These are phyloP conservation scores for Trematosphaeria pertusa DNA, from an alignment of 2,329 filamentous ascomycete species.

Conservation along the genomic window DNA sequence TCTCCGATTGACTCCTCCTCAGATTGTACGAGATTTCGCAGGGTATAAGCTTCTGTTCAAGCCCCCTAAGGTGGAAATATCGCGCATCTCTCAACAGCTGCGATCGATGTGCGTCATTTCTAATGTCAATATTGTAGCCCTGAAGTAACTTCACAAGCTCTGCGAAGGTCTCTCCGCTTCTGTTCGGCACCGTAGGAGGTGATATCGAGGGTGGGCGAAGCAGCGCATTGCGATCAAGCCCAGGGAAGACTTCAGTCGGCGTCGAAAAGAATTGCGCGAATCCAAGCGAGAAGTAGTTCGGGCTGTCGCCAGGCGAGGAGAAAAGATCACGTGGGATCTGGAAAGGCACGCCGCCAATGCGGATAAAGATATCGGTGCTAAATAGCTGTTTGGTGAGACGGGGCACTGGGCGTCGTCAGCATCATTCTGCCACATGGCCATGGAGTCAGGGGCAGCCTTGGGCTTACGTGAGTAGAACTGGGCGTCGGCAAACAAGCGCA, in stretches of 20 bases:
- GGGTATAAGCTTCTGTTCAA: constrained; percentile 86
- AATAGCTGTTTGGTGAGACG: constrained; percentile 90
- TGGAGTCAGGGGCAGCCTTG: not conserved
- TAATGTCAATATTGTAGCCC: constrained; percentile 82
- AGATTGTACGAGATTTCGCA: constrained; percentile 80
- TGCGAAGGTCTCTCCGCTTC: constrained; percentile 82
- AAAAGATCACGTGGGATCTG: constrained; percentile 90
- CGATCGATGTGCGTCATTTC: constrained; percentile 76
- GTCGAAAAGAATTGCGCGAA: constrained; percentile 87
- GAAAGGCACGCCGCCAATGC: constrained; percentile 86
- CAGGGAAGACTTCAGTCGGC: constrained; percentile 82
- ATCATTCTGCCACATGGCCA: constrained; percentile 4
- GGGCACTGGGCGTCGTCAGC: constrained; percentile 66
- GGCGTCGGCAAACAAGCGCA: constrained; percentile 90
- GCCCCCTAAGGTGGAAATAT: constrained; percentile 90
- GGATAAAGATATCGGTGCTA: constrained; percentile 89
- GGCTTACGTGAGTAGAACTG: constrained; percentile 86
- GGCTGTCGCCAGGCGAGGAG: constrained; percentile 82
- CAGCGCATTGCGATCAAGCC: constrained; percentile 77
- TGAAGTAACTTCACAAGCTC: constrained; percentile 82
- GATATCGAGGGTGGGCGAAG: constrained; percentile 86
- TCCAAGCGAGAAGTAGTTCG: constrained; percentile 93
- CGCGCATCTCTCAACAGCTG: constrained; percentile 83
- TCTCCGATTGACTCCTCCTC: constrained; percentile 72
- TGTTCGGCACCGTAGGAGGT: constrained; percentile 80